Percentiles rank a stretch among this genome's conserved stretches.
These are phyloP conservation scores for Aquilaria sinensis DNA, from an alignment of 345 rosid species.

Conservation along the genomic window DNA sequence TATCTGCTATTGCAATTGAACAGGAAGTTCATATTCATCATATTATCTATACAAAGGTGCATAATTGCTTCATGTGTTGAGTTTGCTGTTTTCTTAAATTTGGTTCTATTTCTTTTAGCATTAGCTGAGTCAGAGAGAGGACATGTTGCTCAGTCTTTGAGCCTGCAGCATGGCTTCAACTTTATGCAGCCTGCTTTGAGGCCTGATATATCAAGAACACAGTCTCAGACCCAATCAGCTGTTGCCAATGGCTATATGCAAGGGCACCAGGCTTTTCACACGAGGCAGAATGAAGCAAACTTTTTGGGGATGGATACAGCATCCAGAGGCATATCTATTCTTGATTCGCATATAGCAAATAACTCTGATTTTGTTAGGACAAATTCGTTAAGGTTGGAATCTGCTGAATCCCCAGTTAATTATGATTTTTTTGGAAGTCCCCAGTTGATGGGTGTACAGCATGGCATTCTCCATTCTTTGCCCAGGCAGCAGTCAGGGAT, in stretches of 20 bases:
- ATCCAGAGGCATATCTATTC: conserved; percentile 41
- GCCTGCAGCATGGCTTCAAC: conserved; percentile 46
- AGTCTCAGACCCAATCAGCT: conserved; percentile 47
- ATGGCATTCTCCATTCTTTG: conserved; percentile 51
- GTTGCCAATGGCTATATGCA: conserved; percentile 61
- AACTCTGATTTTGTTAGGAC: conserved; percentile 41
- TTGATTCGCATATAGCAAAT: conserved; percentile 39
- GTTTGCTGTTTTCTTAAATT: conserved; percentile 8
- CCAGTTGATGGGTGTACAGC: conserved; percentile 57
- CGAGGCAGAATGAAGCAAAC: conserved; percentile 52
- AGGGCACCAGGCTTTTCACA: conserved; percentile 39
- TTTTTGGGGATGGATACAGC: conserved; percentile 56
- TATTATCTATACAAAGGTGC: conserved; percentile 3
- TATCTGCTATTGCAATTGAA: background rate
- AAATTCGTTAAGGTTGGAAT: conserved; percentile 39
- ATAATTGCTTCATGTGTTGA: conserved; percentile 2
- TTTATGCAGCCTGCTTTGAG: conserved; percentile 41
- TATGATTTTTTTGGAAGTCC: conserved; percentile 63
- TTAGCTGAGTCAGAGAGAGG: conserved; percentile 57
- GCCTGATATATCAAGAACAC: conserved; percentile 50
- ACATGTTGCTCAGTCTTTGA: conserved; percentile 45
- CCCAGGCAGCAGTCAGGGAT: conserved; percentile 68
- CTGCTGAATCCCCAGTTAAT: conserved; percentile 61
- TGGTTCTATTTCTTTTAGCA: conserved; percentile 24
- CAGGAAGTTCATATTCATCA: conserved; percentile 1